Conservation (phyloP, 345 rosid species). For the Eucalyptus cladocalyx region DNA sequence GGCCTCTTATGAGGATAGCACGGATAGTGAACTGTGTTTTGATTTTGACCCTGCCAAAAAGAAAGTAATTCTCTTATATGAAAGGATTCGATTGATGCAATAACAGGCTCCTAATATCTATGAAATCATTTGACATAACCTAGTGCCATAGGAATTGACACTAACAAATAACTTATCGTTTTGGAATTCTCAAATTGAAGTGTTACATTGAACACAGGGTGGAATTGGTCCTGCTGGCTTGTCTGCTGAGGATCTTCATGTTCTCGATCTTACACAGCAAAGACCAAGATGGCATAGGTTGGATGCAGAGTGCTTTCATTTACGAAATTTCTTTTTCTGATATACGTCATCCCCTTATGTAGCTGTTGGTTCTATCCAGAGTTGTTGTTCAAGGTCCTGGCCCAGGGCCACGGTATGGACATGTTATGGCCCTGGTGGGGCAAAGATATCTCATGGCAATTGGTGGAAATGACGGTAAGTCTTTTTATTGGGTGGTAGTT, state of each 20-base stretch:
- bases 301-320: not conserved
- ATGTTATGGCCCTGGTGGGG: conserved; percentile 99
- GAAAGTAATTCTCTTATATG: not conserved
- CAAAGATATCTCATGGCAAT: conserved; percentile 99
- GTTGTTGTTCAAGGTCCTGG: conserved; percentile 99
- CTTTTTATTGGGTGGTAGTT: not conserved
- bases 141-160: not conserved
- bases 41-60: not conserved
- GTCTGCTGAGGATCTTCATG: conserved; percentile 99
- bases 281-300: conserved; percentile 99
- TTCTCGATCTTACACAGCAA: conserved; percentile 94
- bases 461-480: conserved; percentile 96
- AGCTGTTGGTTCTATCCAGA: conserved; percentile 23
- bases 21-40: not conserved
- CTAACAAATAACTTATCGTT: not conserved
- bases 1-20: not conserved
- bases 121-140: not conserved
- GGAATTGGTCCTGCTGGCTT: conserved; percentile 99
- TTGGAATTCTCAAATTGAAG: not conserved
- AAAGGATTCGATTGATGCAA: not conserved
- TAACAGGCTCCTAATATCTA: not conserved
- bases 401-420: conserved; percentile 99
- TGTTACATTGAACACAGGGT: conserved; percentile 39
- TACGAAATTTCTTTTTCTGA: not conserved
- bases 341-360: not conserved